Evolutionary conservation across 306 rosid genomes (phyloP).

Genomic region (Potentilla sterilis): DNA sequence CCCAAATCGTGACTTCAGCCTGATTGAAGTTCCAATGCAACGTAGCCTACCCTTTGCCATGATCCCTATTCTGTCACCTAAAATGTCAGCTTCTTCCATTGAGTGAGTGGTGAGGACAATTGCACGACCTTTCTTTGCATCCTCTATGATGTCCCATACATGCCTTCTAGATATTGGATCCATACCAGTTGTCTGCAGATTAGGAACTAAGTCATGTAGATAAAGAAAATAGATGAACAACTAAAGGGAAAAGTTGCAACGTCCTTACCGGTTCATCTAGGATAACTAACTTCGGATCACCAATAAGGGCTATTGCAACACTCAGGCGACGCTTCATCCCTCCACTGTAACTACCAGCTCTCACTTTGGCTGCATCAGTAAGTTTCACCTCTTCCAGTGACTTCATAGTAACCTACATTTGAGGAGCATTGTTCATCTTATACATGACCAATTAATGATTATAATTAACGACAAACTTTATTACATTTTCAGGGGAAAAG

Average conservation of each 20-base stretch:
- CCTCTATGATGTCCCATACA: slow-evolving; percentile 85
- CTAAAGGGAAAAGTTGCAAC: slow-evolving; percentile 12
- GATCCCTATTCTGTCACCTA: slow-evolving; percentile 86
- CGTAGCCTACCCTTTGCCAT: slow-evolving; percentile 93
- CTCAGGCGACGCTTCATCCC: slow-evolving; percentile 96
- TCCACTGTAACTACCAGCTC: slow-evolving; percentile 90
- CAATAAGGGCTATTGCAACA: slow-evolving; percentile 86
- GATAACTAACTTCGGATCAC: slow-evolving; percentile 77
- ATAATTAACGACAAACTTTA: neutral
- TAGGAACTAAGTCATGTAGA: slow-evolving; percentile 25
- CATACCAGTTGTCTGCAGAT: slow-evolving; percentile 79
- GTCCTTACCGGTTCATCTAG: slow-evolving; percentile 81
- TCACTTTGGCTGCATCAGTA: slow-evolving; percentile 59
- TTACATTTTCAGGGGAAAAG: neutral
- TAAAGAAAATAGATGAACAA: slow-evolving; percentile 19
- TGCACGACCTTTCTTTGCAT: slow-evolving; percentile 80
- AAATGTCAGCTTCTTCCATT: slow-evolving; percentile 95
- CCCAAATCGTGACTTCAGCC: slow-evolving; percentile 83
- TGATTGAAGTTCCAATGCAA: slow-evolving; percentile 81
- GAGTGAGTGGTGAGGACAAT: slow-evolving; percentile 89
- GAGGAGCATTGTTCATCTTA: neutral
- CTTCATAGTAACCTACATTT: slow-evolving; percentile 49
- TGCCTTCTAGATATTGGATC: slow-evolving; percentile 96
- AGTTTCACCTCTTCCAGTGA: slow-evolving; percentile 79
- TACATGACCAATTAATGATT: neutral